These are phyloP conservation scores for Saccharomycopsis sp. DNA, from an alignment of 805 yeast species.

Conservation along the genomic window DNA sequence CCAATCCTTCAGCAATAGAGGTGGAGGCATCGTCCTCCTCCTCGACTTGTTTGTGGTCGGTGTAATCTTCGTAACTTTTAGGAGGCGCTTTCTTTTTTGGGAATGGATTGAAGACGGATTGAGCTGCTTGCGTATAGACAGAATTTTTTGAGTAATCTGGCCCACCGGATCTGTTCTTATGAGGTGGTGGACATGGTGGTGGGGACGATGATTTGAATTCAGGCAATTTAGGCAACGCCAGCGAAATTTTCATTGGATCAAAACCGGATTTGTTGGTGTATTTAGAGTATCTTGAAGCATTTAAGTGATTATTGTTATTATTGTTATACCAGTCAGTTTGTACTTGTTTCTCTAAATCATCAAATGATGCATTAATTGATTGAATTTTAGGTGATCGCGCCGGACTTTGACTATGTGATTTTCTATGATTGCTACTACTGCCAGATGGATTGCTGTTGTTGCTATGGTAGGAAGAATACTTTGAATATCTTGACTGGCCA, in stretches of 20 bases:
- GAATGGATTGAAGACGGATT: slow-evolving; percentile 11
- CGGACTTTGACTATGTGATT: slow-evolving; percentile 7
- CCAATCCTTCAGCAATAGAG: too few species aligned
- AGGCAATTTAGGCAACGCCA: slow-evolving; percentile 11
- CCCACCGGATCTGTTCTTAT: slow-evolving; percentile 4
- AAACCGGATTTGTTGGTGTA: neutral
- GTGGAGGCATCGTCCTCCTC: too few species aligned
- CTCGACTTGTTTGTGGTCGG: neutral
- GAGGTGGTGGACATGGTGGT: slow-evolving; percentile 15
- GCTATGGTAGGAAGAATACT: neutral
- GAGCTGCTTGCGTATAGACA: slow-evolving; percentile 5
- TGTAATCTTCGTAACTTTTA: neutral
- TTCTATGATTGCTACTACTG: neutral
- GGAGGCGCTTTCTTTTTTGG: slow-evolving; percentile 16
- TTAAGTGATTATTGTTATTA: slow-evolving; percentile 16
- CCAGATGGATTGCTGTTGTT: neutral
- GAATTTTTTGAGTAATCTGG: neutral
- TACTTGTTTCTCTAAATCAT: slow-evolving; percentile 30
- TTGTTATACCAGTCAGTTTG: slow-evolving; percentile 28
- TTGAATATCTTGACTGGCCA: too few species aligned
- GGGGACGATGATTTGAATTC: slow-evolving; percentile 1
- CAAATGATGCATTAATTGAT: slow-evolving; percentile 24
- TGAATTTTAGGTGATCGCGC: slow-evolving; percentile 2
- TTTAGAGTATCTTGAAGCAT: slow-evolving; percentile 14
- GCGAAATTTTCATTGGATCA: slow-evolving; percentile 8